A percentile compares a stretch with the other conserved stretches of the same genome.
phyloP scores from a whole-genome alignment of 768 basidiomycete genomes.

The Pulveroboletus sp. region DNA sequence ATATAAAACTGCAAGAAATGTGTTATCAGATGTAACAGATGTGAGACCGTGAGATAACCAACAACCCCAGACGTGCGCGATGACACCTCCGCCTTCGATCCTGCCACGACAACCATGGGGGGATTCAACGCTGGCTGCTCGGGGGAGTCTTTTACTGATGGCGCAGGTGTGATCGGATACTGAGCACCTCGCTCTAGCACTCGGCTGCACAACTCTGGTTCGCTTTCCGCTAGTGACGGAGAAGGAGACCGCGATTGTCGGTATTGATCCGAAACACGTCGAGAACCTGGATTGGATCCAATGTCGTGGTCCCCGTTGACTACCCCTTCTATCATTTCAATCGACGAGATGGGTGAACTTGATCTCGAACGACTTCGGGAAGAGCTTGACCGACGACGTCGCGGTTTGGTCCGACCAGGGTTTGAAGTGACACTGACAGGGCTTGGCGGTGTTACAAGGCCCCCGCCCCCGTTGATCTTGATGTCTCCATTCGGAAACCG shows the following conservation, averaged over 20 bases:
- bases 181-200: slow-evolving; percentile 17
- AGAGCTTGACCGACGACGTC: slow-evolving; percentile 42
- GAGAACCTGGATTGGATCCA: slow-evolving; percentile 18
- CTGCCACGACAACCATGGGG: slow-evolving; percentile 4
- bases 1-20: slow-evolving; percentile 27
- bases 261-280: slow-evolving; percentile 22
- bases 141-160: slow-evolving; percentile 28
- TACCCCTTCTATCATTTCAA: slow-evolving; percentile 31
- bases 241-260: slow-evolving; percentile 27
- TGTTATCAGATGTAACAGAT: slow-evolving; percentile 14
- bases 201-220: slow-evolving; percentile 22
- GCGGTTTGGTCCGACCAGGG: slow-evolving; percentile 38
- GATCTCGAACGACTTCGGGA: slow-evolving; percentile 36
- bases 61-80: slow-evolving; percentile 24
- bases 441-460: slow-evolving; percentile 71
- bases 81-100: slow-evolving; percentile 15
- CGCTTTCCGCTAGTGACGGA: slow-evolving; percentile 28
- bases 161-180: slow-evolving; percentile 29
- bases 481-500: slow-evolving; percentile 30
- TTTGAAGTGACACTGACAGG: slow-evolving; percentile 68
- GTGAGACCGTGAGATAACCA: slow-evolving; percentile 22
- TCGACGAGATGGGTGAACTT: slow-evolving; percentile 31
- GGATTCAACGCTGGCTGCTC: slow-evolving; percentile 18
- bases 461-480: slow-evolving; percentile 35
- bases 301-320: slow-evolving; percentile 16